These are phyloP conservation scores for Nidularia sp. DNA, from an alignment of 768 basidiomycete genomes.

Conservation along the genomic window DNA sequence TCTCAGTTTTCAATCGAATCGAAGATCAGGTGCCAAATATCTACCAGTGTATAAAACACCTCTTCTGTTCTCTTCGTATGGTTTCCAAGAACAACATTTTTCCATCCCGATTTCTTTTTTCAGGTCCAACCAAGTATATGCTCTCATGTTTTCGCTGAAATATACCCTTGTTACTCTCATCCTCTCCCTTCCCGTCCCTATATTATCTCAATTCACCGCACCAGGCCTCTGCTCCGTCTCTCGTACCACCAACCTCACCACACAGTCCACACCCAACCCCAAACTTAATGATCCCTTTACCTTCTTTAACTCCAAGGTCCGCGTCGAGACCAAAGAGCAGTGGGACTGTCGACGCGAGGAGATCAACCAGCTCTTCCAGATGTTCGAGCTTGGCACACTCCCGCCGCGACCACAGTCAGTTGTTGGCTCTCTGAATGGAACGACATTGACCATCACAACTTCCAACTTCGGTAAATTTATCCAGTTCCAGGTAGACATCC, in stretches of 20 bases:
- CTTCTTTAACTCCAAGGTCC: slow-evolving; percentile 36
- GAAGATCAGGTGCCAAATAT: no score
- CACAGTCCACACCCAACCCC: slow-evolving; percentile 18
- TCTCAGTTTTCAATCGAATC: no score
- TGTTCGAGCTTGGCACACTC: slow-evolving; percentile 48
- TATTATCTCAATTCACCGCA: neutral
- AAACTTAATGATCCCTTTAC: slow-evolving; percentile 54
- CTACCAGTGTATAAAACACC: no score
- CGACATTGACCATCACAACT: slow-evolving; percentile 45
- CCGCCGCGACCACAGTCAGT: slow-evolving; percentile 44
- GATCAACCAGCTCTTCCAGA: slow-evolving; percentile 38
- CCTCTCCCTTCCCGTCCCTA: no score
- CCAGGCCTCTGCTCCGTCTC: slow-evolving; percentile 6
- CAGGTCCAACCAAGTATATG: no score
- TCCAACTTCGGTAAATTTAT: slow-evolving; percentile 42
- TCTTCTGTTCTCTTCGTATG: no score
- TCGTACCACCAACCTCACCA: slow-evolving; percentile 4
- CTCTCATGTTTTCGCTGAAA: no score
- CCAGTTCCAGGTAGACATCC: slow-evolving; percentile 43
- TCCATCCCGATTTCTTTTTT: no score
- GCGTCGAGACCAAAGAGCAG: slow-evolving; percentile 37
- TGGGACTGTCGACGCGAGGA: slow-evolving; percentile 43
- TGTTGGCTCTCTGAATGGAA: slow-evolving; percentile 37
- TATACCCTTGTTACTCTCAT: no score
- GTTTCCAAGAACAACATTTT: no score